phyloP scores from a whole-genome alignment of 2,329 filamentous ascomycete species.

The Phyllosticta capitalensis region DNA sequence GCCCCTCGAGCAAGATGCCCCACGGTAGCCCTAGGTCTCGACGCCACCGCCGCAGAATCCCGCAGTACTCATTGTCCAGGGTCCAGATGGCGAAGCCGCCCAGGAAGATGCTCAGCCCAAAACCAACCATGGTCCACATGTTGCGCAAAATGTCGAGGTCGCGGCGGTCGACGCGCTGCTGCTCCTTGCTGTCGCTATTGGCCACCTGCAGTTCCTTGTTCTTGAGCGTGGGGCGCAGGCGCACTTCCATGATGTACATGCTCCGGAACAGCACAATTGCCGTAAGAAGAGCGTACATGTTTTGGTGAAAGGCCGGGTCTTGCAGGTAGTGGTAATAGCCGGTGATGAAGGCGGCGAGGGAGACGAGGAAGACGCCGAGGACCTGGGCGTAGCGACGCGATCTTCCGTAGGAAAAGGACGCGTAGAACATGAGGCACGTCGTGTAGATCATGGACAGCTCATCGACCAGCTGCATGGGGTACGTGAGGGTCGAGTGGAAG shows the following conservation, averaged over 20 bases:
- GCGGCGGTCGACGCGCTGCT: slow-evolving; percentile 41
- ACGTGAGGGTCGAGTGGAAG: slow-evolving; percentile 56
- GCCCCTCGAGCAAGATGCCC: slow-evolving; percentile 65
- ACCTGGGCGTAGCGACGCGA: slow-evolving; percentile 41
- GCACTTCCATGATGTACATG: slow-evolving; percentile 67
- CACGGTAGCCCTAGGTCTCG: slow-evolving; percentile 64
- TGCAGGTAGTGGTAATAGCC: slow-evolving; percentile 73
- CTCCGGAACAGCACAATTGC: slow-evolving; percentile 59
- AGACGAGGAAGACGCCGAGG: slow-evolving; percentile 49
- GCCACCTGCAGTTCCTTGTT: slow-evolving; percentile 30
- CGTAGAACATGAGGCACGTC: slow-evolving; percentile 55
- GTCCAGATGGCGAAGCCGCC: slow-evolving; percentile 70
- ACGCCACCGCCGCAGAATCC: slow-evolving; percentile 54
- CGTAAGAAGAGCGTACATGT: slow-evolving; percentile 65
- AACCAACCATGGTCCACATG: slow-evolving; percentile 68
- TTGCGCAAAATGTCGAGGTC: slow-evolving; percentile 50
- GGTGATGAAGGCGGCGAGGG: slow-evolving; percentile 56
- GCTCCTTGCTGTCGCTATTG: slow-evolving; percentile 16
- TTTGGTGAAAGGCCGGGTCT: slow-evolving; percentile 75
- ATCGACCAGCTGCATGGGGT: slow-evolving; percentile 63
- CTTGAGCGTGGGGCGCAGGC: slow-evolving; percentile 48
- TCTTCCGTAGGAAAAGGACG: slow-evolving; percentile 63
- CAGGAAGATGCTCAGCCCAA: slow-evolving; percentile 62
- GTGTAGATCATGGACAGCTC: slow-evolving; percentile 66
- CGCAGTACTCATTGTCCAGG: slow-evolving; percentile 69